Evolutionary conservation across 257 asterid species (phyloP), one percentile per base, ranked within the genome.

Genomic region (Striga asiatica): DNA sequence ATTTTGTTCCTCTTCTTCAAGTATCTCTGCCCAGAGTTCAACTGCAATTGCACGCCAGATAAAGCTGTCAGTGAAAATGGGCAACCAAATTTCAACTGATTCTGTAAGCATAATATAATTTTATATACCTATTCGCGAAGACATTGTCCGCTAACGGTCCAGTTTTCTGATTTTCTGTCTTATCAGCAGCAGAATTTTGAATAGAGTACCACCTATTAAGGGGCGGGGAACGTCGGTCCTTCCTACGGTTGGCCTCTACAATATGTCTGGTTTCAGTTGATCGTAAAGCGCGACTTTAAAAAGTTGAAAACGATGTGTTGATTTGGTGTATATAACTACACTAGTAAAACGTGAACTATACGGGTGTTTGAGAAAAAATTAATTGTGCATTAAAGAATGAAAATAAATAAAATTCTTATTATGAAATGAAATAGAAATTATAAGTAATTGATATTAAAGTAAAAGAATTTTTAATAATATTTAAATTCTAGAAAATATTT

Each of bases 1-100:
- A 29, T 32, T 39, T 23, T 58, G 67, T 50, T 67, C 69, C 31
- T 69, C 78, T 54, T 74, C 76, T 60, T 71, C 85, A 23, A 75
- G 12, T 28, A 84, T 67, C 55, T 78, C 75, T 17, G 74, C 71
- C 97, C 94, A 88, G 31, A 75, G 60, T 67, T 78, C 81, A 56
- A 24, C 88, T 73, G 81, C 61, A 24, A 35, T 66, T 32, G 60
- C 63, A 45, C 27, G 62, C 56, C 8, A 35, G 5, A 49, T 23
- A 23, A 35, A 20, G 50, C 41, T 29, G 2, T 12, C 49, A 25
- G 22, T 38, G 0, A 56, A 3, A 38, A 20, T 25, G 34, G 48
- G 50, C 3, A 11, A 37, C 25, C 18, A 22, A 46, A 48, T 22
- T 9, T 8, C 0, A 11, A 13, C 41, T n/a, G 42, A 24, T 25